phyloP scores from a whole-genome alignment of 768 basidiomycete species.

The Tephrocybe rancida region DNA sequence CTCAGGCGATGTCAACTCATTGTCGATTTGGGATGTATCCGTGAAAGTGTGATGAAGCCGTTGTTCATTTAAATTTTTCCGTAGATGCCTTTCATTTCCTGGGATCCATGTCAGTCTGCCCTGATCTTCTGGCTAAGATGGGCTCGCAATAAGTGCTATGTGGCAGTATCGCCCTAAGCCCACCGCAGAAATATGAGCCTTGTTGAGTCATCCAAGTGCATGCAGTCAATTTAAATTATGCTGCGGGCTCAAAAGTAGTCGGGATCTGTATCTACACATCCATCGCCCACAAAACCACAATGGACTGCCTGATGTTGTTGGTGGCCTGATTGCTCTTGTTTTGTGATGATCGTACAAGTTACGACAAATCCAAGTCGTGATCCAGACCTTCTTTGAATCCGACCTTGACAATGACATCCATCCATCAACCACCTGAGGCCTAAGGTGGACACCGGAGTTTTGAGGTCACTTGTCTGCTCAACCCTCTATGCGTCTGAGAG shows the following conservation, averaged over 20 bases:
- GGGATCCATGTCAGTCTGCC: slow-evolving; percentile 4
- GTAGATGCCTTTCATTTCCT: slow-evolving; percentile 13
- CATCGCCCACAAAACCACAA: no score
- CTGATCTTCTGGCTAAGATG: neutral
- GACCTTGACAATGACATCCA: neutral
- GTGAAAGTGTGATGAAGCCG: slow-evolving; percentile 13
- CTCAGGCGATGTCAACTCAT: slow-evolving; percentile 1
- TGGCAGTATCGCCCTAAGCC: neutral
- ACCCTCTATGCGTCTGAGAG: no score
- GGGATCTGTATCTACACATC: no score
- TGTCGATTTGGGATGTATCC: neutral
- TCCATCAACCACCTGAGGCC: neutral
- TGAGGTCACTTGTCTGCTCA: no score
- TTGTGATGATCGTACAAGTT: neutral
- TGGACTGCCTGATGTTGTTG: no score
- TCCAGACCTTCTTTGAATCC: no score
- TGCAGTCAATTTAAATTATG: no score
- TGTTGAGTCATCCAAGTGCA: neutral
- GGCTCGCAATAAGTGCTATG: neutral
- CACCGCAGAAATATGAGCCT: neutral
- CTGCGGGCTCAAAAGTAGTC: no score
- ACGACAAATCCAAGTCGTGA: no score
- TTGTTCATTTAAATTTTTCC: slow-evolving; percentile 16
- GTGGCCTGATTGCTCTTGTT: neutral
- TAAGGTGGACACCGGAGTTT: no score